These are phyloP conservation scores for Lipomyces spencermartinsiae DNA, from an alignment of 805 yeast genomes.

Conservation along the genomic window DNA sequence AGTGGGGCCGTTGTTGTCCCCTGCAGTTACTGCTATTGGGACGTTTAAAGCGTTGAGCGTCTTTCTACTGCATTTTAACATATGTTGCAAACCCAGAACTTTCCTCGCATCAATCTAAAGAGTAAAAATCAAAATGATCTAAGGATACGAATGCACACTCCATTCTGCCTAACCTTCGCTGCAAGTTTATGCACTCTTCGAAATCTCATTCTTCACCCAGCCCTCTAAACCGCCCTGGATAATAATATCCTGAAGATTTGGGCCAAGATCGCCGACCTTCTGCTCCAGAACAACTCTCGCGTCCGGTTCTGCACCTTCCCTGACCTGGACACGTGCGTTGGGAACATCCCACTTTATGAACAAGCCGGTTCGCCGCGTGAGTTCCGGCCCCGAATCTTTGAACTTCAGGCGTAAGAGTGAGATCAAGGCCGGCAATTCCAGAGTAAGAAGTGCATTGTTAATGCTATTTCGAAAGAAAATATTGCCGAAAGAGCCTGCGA, in stretches of 20 bases:
- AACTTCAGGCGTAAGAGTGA: slow-evolving; percentile 75
- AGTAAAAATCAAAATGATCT: neutral
- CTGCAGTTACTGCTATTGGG: too few relatives aligned
- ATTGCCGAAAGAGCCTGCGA: slow-evolving; percentile 97
- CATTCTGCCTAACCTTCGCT: neutral
- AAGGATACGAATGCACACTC: neutral
- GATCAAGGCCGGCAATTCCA: slow-evolving; percentile 90
- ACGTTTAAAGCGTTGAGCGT: too few relatives aligned
- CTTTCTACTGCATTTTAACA: neutral
- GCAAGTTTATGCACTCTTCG: neutral
- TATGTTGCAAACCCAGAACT: neutral
- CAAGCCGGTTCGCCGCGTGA: slow-evolving; percentile 96
- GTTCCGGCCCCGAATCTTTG: slow-evolving; percentile 60
- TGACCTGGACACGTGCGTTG: slow-evolving; percentile 77
- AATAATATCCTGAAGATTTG: slow-evolving; percentile 93
- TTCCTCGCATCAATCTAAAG: neutral
- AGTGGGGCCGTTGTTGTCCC: too few relatives aligned
- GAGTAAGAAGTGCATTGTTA: slow-evolving; percentile 91
- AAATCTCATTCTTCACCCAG: slow-evolving; percentile 79
- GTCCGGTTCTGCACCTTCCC: slow-evolving; percentile 56
- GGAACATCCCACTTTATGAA: slow-evolving; percentile 91
- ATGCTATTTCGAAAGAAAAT: slow-evolving; percentile 95
- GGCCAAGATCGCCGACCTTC: slow-evolving; percentile 94
- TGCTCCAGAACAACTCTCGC: slow-evolving; percentile 68
- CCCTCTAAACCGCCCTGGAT: slow-evolving; percentile 98